Base-by-base conservation (phyloP, 2,329 filamentous ascomycete genomes). In the Exophiala oligosperma region DNA sequence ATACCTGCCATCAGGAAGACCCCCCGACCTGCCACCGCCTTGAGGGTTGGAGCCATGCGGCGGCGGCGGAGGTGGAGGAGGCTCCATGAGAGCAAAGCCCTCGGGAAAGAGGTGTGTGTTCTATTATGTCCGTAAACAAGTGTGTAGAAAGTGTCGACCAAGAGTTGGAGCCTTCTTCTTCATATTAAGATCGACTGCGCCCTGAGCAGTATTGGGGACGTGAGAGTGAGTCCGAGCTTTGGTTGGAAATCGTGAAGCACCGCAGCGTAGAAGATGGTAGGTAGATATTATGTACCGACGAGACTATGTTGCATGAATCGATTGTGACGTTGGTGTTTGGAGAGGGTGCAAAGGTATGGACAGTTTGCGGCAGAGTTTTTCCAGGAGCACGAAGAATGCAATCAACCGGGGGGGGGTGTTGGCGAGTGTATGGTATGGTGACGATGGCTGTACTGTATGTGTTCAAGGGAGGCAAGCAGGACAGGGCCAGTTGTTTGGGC, bases 1-100 rank as follows among this genome's bases (percentile, higher is more conserved):
- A 75, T 96, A 97, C 72, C 94, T 95, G 55, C 93, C 92, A 1
- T 89, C 82, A 2, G 93, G 93, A 49, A 97, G 79, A 56, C 89
- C 88, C 26, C 79, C 78, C 38, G 84, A 81, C 52, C 60, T 61
- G 43, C 49, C 43, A 52, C 84, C 81, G 21, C 84, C 84, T 72
- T 87, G 87, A 50, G 91, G 89, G 66, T 86, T 88, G 70, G 86
- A 82, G 74, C 92, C 91, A 77, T 96, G 92, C 63, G 91, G 91
- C 71, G 92, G 92, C 65, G 90, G 90, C 66, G 91, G 91, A 64
- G 92, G 92, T 62, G 86, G 85, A 32, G 88, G 88, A 67, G 84
- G 80, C 60, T 67, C 65, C 65, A 67, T 67, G 59, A 57, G 57
- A 62, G 59, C 63, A 56, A 35, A 54, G 58, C 61, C 52, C 61